Conservation (phyloP, 2,329 filamentous ascomycete genomes). For the Teratosphaeria destructans region DNA sequence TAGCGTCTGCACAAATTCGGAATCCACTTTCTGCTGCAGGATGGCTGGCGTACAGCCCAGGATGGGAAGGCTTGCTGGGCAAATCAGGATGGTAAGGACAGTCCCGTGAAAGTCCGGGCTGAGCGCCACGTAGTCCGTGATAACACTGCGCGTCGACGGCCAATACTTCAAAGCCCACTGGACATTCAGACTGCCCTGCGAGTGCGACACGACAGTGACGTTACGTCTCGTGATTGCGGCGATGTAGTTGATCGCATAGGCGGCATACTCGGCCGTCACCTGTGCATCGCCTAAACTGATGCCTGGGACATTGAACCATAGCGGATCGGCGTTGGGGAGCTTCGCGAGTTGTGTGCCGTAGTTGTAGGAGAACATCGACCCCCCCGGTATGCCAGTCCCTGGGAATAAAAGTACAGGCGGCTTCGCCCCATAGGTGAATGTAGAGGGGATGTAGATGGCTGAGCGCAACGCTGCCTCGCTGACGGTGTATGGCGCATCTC, state of each 20-base stretch:
- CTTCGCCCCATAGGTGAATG: conserved; percentile 31
- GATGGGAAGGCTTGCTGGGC: not conserved
- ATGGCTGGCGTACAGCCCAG: not conserved
- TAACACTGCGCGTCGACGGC: conserved; percentile 18
- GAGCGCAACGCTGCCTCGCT: not conserved
- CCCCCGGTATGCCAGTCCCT: not conserved
- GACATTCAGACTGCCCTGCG: conserved; percentile 20
- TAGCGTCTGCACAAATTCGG: not conserved
- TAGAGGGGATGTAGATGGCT: conserved; percentile 40
- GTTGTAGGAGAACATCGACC: not conserved
- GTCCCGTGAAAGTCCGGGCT: conserved; percentile 20
- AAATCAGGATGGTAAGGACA: not conserved
- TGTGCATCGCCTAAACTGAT: conserved; percentile 21
- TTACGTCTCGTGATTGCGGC: conserved; percentile 16
- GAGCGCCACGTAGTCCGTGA: conserved; percentile 17
- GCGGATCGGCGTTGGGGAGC: not conserved
- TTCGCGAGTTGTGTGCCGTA: not conserved
- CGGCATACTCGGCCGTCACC: conserved; percentile 21
- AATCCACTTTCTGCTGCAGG: not conserved
- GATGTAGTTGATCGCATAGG: conserved; percentile 20
- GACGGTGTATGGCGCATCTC: not conserved
- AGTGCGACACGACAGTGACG: conserved; percentile 16
- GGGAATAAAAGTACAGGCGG: not conserved
- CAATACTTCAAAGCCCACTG: conserved; percentile 24
- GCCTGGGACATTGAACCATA: not conserved